phyloP scores from a whole-genome alignment of 331 rosid genomes.

The Malus hybrid region DNA sequence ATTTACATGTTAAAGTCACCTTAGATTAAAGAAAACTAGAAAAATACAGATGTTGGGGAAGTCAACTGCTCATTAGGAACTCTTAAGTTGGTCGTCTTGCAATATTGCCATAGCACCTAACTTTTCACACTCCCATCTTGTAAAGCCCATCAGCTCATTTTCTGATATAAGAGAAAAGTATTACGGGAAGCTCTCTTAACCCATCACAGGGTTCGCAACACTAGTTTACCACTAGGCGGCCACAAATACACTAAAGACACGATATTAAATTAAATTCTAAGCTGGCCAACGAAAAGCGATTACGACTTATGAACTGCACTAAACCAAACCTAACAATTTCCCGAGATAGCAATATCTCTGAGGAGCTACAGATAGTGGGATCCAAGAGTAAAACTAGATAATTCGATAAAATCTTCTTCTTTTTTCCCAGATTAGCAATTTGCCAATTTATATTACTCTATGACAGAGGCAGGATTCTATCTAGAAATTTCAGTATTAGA shows the following conservation, averaged over 20 bases:
- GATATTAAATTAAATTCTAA: neutral
- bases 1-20: slow-evolving; percentile 51
- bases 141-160: slow-evolving; percentile 12
- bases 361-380: too few species aligned
- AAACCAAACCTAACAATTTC: neutral
- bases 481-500: neutral
- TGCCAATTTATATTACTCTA: neutral
- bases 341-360: too few species aligned
- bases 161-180: neutral
- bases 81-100: neutral
- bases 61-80: slow-evolving; percentile 15
- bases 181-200: slow-evolving; percentile 7
- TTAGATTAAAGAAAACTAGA: slow-evolving; percentile 13
- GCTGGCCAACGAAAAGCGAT: neutral
- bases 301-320: neutral
- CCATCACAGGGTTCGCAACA: slow-evolving; percentile 14
- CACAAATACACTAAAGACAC: neutral
- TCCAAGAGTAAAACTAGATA: neutral
- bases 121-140: slow-evolving; percentile 13
- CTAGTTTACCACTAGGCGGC: slow-evolving; percentile 9
- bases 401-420: neutral
- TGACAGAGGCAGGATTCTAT: neutral
- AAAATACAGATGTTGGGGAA: slow-evolving; percentile 19
- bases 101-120: slow-evolving; percentile 12
- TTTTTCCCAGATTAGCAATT: neutral